phyloP scores from a whole-genome alignment of 73 alveolate genomes.

The Stentor roeselii region DNA sequence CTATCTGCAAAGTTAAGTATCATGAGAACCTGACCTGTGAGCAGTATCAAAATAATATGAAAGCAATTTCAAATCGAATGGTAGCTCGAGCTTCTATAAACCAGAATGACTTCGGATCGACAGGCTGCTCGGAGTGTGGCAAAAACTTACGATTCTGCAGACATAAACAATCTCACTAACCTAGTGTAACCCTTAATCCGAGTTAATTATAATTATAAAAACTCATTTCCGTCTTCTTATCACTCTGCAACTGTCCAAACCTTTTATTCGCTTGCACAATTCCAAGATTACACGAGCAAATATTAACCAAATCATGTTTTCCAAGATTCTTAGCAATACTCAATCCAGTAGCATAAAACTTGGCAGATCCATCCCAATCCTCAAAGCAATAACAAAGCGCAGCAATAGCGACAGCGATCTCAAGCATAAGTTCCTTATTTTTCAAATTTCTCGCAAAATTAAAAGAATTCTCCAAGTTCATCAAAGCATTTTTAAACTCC shows the following conservation, averaged over 20 bases:
- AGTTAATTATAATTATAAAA: too few species aligned
- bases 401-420: slow-evolving; percentile 56
- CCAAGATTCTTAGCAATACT: slow-evolving; percentile 44
- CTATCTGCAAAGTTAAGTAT: too few species aligned
- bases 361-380: slow-evolving; percentile 39
- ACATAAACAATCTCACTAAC: too few species aligned
- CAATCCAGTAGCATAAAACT: slow-evolving; percentile 40
- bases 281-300: slow-evolving; percentile 67
- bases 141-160: too few species aligned
- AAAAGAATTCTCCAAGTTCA: slow-evolving; percentile 47
- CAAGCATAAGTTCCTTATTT: slow-evolving; percentile 47
- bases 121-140: too few species aligned
- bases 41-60: too few species aligned
- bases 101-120: too few species aligned
- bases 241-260: background rate
- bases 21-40: too few species aligned
- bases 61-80: too few species aligned
- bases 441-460: slow-evolving; percentile 41
- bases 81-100: too few species aligned
- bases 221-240: too few species aligned
- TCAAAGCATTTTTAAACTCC: slow-evolving; percentile 40
- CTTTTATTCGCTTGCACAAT: slow-evolving; percentile 47
- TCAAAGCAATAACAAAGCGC: slow-evolving; percentile 35
- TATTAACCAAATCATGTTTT: slow-evolving; percentile 48
- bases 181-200: too few species aligned